Base-by-base conservation (phyloP, 495 filamentous ascomycete species). In the Lasiosphaeriaceae sp. region DNA sequence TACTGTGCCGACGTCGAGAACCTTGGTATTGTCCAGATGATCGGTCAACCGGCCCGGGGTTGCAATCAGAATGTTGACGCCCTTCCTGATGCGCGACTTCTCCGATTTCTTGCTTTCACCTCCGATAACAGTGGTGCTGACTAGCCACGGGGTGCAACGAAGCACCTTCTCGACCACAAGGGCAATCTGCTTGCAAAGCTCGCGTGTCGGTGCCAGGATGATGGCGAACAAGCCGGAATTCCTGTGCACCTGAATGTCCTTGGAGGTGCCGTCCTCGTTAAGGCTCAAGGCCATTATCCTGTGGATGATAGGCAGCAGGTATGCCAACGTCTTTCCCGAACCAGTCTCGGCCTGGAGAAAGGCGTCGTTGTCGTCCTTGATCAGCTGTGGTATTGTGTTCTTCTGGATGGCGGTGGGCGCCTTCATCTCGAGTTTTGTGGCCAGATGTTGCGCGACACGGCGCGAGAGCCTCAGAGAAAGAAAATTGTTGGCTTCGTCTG, bases 21-120 rank as follows among this genome's bases (percentile, higher is more conserved):
- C 89, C 72, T 95, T 82, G 2, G 94, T 98, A 57, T 96, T 90
- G 50, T 96, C 87, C 19, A 98, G 66, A 70, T 98, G 94, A 74
- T 97, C 94, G 1, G 82, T 85, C 52, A 98, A 74, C 19, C 94
- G 82, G 54, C 94, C 94, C 1, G 94, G 94, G 0, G 94, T 98
- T 29, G 94, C 94, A 14, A 98, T 89, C 22, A 98, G 77, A 50
- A 97, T 95, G 72, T 97, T 97, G 58, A 96, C 75, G 1, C 94
- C 94, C 68, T 97, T 97, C 59, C 94, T 77, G 59, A 98, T 66
- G 45, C 95, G 78, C 24, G 94, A 90, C 69, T 98, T 98, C 68
- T 98, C 94, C 2, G 90, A 92, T 64, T 97, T 93, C 71, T 97
- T 97, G 72, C 92, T 97, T 73, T 97, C 92, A 21, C 94, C 94